A percentile compares a stretch with the other conserved stretches of the same genome.
phyloP scores from a whole-genome alignment of 2,329 filamentous ascomycete species.

The Juglanconis oblonga region DNA sequence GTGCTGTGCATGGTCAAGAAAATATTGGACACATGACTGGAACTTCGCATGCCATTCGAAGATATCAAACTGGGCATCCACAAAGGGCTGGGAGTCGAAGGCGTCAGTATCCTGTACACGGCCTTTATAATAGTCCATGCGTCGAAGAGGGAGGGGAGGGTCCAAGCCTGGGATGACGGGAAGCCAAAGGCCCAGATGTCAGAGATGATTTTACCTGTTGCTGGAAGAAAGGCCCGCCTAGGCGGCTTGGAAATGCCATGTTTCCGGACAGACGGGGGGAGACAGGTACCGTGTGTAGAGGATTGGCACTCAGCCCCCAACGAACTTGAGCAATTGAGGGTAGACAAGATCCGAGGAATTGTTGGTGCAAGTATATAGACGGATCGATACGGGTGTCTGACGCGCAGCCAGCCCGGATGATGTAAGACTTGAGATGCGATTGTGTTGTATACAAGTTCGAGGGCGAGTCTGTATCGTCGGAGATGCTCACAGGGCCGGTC shows the following conservation, averaged over 20 bases:
- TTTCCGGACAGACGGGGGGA: neutral
- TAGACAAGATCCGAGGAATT: neutral
- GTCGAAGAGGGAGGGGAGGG: neutral
- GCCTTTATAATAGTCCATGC: neutral
- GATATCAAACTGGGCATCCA: slow-evolving; percentile 65
- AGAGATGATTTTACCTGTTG: slow-evolving; percentile 29
- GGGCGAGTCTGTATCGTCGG: too few species aligned
- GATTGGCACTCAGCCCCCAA: neutral
- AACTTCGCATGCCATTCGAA: slow-evolving; percentile 92
- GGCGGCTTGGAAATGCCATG: slow-evolving; percentile 29
- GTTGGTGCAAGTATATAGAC: neutral
- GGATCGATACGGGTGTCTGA: neutral
- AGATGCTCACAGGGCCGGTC: neutral
- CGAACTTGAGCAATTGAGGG: neutral
- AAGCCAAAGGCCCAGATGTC: neutral
- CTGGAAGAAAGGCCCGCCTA: slow-evolving; percentile 26
- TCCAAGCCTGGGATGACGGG: neutral
- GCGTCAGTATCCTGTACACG: slow-evolving; percentile 1
- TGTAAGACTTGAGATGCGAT: too few species aligned
- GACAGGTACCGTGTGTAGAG: neutral
- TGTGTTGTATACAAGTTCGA: too few species aligned
- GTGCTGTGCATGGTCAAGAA: slow-evolving; percentile 87
- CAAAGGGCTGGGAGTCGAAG: slow-evolving; percentile 37
- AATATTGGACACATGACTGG: slow-evolving; percentile 85
- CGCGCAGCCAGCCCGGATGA: too few species aligned